Percentiles rank a stretch among this genome's conserved stretches.
These are phyloP conservation scores for Silene uniflora DNA, from an alignment of 148 eudicot species.

Conservation along the genomic window DNA sequence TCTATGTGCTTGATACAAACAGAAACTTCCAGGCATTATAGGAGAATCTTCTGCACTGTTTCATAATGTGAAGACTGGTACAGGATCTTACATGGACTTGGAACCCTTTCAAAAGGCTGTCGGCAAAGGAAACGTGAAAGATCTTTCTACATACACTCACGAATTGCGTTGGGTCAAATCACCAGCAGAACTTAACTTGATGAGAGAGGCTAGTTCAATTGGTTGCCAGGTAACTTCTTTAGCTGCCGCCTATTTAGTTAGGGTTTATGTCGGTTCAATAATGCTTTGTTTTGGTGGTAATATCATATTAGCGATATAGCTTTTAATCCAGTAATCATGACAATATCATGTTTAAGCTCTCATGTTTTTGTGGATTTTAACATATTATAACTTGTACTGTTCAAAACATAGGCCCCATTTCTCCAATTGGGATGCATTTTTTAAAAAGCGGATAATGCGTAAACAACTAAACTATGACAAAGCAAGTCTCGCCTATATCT, in stretches of 20 bases:
- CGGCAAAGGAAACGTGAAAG: constrained; percentile 52
- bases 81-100: constrained; percentile 49
- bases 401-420: neutral
- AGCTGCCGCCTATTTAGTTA: neutral
- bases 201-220: constrained; percentile 81
- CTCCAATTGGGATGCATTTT: neutral
- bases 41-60: constrained; percentile 54
- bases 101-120: constrained; percentile 53
- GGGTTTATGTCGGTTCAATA: neutral
- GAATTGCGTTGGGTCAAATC: constrained; percentile 87
- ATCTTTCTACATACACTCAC: constrained; percentile 61
- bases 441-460: neutral
- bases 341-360: neutral
- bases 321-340: neutral
- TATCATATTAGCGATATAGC: neutral
- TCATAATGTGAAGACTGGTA: constrained; percentile 61
- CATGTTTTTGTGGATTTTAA: neutral
- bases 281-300: neutral
- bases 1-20: constrained; percentile 27
- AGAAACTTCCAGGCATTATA: constrained; percentile 74
- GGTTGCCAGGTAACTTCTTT: constrained; percentile 62
- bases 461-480: neutral
- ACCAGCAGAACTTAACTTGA: constrained; percentile 65
- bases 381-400: neutral
- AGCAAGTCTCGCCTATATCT: neutral